Evolutionary conservation across 2,329 filamentous ascomycete species (phyloP).

Genomic region (Fusarium abutilonis): DNA sequence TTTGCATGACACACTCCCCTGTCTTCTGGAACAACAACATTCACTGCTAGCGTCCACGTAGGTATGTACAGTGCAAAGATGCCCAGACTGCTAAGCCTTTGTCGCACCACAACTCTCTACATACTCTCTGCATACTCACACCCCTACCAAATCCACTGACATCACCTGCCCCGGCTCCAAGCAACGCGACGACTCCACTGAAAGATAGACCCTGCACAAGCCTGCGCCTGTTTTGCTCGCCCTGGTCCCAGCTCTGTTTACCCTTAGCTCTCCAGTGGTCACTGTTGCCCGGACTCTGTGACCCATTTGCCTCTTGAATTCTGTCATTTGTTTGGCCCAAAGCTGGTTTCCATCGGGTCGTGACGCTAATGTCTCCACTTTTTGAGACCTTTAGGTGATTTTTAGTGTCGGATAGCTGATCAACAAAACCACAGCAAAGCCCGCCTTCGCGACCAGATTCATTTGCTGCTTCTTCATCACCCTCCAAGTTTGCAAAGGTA

Average conservation of each 20-base stretch:
- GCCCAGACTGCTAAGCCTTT: constrained; percentile 2
- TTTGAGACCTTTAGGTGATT: constrained; percentile 42
- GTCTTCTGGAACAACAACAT: too few species aligned
- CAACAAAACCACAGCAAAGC: constrained; percentile 47
- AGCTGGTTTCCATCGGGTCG: constrained; percentile 39
- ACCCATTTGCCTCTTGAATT: constrained; percentile 21
- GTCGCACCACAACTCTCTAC: constrained; percentile 7
- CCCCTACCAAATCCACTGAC: constrained; percentile 11
- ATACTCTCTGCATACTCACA: neutral
- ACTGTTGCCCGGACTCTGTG: constrained; percentile 22
- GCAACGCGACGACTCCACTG: constrained; percentile 18
- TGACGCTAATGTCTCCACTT: constrained; percentile 44
- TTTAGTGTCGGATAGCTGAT: constrained; percentile 42
- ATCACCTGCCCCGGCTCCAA: constrained; percentile 7
- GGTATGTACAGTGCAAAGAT: constrained; percentile 34
- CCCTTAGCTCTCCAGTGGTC: neutral
- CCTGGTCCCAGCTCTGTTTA: constrained; percentile 8
- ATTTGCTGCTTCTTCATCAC: constrained; percentile 46
- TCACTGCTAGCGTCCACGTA: neutral
- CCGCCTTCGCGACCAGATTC: constrained; percentile 43
- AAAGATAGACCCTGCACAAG: constrained; percentile 22
- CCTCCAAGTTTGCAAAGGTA: constrained; percentile 46
- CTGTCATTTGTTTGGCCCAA: constrained; percentile 24
- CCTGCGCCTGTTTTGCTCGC: neutral
- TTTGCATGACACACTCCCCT: too few species aligned